Conservation (phyloP, 2,329 filamentous ascomycete genomes). For the Trichophyton benhamiae region DNA sequence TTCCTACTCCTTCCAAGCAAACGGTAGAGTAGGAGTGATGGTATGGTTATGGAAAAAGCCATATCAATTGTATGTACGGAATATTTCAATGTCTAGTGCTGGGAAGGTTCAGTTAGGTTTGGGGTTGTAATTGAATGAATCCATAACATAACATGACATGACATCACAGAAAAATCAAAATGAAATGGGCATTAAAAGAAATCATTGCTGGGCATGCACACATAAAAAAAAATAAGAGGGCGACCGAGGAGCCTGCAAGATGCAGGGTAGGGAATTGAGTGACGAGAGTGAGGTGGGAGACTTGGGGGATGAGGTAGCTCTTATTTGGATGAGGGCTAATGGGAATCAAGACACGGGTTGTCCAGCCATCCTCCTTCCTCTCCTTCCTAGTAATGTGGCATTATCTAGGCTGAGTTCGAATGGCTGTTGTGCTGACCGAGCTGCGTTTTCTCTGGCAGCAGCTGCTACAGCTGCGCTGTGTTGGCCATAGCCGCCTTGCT, state of each 20-base stretch:
- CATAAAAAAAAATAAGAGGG: not conserved
- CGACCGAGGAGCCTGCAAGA: not conserved
- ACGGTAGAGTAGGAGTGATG: not conserved
- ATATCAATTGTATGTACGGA: not conserved
- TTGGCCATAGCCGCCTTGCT: constrained; percentile 64
- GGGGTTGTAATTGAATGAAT: not conserved
- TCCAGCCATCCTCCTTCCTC: constrained; percentile 25
- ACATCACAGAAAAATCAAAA: not conserved
- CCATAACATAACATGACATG: not conserved
- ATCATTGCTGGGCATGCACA: not conserved
- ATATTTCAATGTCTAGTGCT: not conserved
- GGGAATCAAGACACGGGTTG: constrained; percentile 5
- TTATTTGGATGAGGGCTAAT: not conserved
- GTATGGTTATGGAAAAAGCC: not conserved
- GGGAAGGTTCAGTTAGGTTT: not conserved
- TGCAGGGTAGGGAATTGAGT: not conserved
- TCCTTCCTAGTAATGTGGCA: constrained; percentile 71
- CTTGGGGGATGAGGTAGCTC: not conserved
- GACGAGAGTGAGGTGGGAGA: not conserved
- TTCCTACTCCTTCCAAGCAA: not conserved
- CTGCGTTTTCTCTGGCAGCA: constrained; percentile 70
- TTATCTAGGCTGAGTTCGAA: constrained; percentile 91
- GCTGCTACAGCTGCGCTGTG: constrained; percentile 75
- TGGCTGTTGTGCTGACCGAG: constrained; percentile 59
- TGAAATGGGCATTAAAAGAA: not conserved